phyloP scores from a whole-genome alignment of 2,329 filamentous ascomycete species.

The Hymenoscyphus salicellus region DNA sequence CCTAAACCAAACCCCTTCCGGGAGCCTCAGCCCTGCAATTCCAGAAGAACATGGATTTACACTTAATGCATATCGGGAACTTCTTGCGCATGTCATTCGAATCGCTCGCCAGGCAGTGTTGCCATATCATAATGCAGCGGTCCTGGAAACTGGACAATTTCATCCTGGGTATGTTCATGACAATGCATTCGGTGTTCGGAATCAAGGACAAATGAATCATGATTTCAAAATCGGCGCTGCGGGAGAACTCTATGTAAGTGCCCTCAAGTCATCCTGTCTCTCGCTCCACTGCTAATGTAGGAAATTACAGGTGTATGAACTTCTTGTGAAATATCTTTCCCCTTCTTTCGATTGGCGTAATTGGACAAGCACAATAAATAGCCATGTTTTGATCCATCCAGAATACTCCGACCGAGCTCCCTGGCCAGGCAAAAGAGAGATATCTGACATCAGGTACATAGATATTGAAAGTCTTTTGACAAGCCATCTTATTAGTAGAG shows the following conservation, averaged over 20 bases:
- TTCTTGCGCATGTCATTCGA: constrained; percentile 20
- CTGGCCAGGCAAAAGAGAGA: not conserved
- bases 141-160: constrained; percentile 5
- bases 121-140: constrained; percentile 12
- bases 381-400: not conserved
- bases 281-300: not conserved
- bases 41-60: constrained; percentile 3
- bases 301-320: not conserved
- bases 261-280: too few relatives aligned
- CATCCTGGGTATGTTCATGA: constrained; percentile 13
- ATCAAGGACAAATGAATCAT: constrained; percentile 23
- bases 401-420: not conserved
- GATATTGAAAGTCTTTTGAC: not conserved
- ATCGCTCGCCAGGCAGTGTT: constrained; percentile 15
- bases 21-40: constrained; percentile 7
- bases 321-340: not conserved
- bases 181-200: constrained; percentile 20
- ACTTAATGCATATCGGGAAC: constrained; percentile 14
- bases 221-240: constrained; percentile 32
- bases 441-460: not conserved
- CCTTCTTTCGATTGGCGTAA: not conserved
- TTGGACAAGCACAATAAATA: not conserved
- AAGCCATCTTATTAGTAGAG: not conserved
- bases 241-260: constrained; percentile 32
- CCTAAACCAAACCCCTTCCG: not conserved